Base-by-base conservation (phyloP, 208 protist species). In the Trypanosoma congolense region DNA sequence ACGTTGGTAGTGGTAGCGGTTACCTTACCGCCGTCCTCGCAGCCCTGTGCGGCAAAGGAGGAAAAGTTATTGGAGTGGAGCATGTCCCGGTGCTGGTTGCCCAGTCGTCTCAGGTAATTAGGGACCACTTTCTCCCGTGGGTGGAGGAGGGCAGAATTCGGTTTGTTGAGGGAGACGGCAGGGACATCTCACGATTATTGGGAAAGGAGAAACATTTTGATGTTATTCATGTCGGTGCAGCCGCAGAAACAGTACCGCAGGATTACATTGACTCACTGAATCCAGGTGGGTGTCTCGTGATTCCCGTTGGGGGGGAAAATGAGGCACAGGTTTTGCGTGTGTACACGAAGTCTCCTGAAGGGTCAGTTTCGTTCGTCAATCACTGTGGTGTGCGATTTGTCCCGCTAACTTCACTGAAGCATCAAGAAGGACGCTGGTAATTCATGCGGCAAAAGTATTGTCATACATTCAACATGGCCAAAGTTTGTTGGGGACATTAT, bases 221-320 rank as follows among this genome's bases (percentile, higher is more conserved):
- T 54, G 67, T 86, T n/a, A 92, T 95, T 55, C 88, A 95, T 55
- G 88, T 95, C 18, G 88, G 88, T 24, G 88, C 88, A 14, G 85
- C 88, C 2, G 80, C 60, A 46, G 43, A 69, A 42, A 22, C 41
- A 10, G 63, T 90, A 18, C 73, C 73, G 22, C 52, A 72, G 19
- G 42, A 45, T 56, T 75, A 89, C 28, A 21, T 85, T 38, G 42
- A 73, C 4, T 56, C 82, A 8, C 70, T 95, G 9, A 55, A 62
- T 14, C 56, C 59, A 18, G 70, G 72, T 16, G 84, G 83, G 5
- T 78, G 77, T 25, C 52, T 92, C 26, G 75, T 95, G 19, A 79
- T 92, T 18, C 88, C 84, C 2, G 81, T 95, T 19, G 87, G 82
- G 30, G 33, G 54, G 16, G 68, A 82, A 26, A 19, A 56, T n/a